Conservation (phyloP, 116 monocot genomes). For the Dioscorea cayenensis region DNA sequence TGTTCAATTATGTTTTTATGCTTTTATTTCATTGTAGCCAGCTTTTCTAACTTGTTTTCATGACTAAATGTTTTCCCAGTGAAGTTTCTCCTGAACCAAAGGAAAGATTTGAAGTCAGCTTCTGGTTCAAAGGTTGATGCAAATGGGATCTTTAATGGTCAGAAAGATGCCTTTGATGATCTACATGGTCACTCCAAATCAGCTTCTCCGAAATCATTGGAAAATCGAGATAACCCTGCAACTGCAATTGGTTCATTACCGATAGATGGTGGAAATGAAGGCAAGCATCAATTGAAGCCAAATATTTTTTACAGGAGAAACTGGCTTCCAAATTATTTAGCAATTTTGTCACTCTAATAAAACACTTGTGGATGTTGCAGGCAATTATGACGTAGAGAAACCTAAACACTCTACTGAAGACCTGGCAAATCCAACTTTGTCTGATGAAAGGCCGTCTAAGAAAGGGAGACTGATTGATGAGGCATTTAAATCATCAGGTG, state of each 20-base stretch:
- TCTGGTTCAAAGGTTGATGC: conserved; percentile 3
- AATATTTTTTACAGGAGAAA: neutral
- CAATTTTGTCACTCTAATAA: neutral
- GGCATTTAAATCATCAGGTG: neutral
- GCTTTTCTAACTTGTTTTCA: neutral
- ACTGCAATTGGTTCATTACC: neutral
- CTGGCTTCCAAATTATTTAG: neutral
- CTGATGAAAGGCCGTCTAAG: conserved; percentile 15
- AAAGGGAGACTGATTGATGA: conserved; percentile 13
- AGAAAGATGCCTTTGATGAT: neutral
- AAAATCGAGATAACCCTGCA: neutral
- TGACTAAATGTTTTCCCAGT: conserved; percentile 18
- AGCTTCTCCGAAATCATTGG: neutral
- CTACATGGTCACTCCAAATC: neutral
- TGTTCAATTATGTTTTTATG: neutral
- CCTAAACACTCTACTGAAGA: conserved; percentile 1
- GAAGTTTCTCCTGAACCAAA: conserved; percentile 23
- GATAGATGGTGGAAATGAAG: neutral
- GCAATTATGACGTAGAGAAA: conserved; percentile 1
- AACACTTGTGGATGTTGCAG: neutral
- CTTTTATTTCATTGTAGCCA: neutral
- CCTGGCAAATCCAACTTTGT: conserved; percentile 4
- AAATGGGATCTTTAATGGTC: neutral
- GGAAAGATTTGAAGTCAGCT: conserved; percentile 9
- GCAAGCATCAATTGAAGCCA: conserved; percentile 7